Evolutionary conservation across 345 rosid species (phyloP), one percentile per base, ranked within the genome.

Genomic region (Lepidium didymum): DNA sequence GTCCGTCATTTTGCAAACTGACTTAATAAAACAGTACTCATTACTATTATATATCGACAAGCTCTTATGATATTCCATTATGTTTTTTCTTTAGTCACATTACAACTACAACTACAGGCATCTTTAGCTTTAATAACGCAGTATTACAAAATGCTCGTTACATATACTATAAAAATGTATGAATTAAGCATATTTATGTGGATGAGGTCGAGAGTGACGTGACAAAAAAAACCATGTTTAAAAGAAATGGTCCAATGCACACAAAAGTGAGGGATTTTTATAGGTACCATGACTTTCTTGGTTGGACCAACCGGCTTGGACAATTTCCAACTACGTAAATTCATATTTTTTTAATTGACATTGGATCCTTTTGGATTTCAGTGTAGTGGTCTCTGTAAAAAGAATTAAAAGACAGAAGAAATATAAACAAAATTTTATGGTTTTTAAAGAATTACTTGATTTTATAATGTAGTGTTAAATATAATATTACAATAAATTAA

Each of bases 361-460:
- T 62, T 68, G 78, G 78, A 74, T 74, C 64, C 78, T 60, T 74
- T 74, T 61, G 78, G 69, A 31, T 53, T 73, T 66, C 56, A 51
- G 72, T 66, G 77, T 58, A 49, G 44, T 56, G 21, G 52, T 56
- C 27, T 57, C 43, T 57, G 67, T 33, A 21, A 25, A 73, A 58
- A 58, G 62, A 66, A 73, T 44, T 51, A 40, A 73, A 73, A 31
- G 66, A 40, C 45, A 40, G 67, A 58, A 21, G 40, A 56, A 23
- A 57, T 19, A 52, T 42, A 42, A 49, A 54, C 33, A 40, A 3
- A 23, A 1, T 41, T 35, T 67, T n/a, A 11, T 56, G 35, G 27
- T 34, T 58, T 15, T 31, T 14, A 52, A 27, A 38, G 25, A 12
- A 27, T 33, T 61, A 36, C 10, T 51, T 42, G 18, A n/a, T 60